Evolutionary conservation across 139 green algal species (phyloP).

Genomic region (Mesostigma viride): DNA sequence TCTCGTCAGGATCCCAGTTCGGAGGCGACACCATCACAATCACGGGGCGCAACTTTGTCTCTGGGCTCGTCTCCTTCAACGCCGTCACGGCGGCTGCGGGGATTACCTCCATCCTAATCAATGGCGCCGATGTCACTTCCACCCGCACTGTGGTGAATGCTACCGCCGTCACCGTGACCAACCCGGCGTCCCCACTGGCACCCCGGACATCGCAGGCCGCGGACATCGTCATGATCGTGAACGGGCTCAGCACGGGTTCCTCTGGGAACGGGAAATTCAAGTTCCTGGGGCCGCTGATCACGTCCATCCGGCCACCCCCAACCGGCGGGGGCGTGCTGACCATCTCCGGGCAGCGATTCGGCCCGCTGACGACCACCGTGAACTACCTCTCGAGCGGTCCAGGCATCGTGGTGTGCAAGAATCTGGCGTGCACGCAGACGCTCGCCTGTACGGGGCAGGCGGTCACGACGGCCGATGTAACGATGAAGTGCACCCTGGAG

Average conservation of each 20-base stretch:
- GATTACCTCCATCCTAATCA: background rate
- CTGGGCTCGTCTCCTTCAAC: no score
- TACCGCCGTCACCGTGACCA: background rate
- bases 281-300: background rate
- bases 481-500: background rate
- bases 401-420: background rate
- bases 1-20: conserved; percentile 9
- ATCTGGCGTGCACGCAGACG: background rate
- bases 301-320: background rate
- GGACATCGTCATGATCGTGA: background rate
- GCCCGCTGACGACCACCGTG: background rate
- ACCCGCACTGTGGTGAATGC: background rate
- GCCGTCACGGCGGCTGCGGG: no score
- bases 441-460: background rate
- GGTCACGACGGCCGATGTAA: background rate
- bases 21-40: conserved; percentile 7
- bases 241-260: background rate
- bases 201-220: background rate
- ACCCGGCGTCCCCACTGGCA: background rate
- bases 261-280: background rate
- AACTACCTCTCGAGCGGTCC: conserved; percentile 3
- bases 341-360: conserved; percentile 1
- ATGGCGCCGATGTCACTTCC: background rate
- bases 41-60: conserved; percentile 8
- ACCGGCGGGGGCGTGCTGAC: conserved; percentile 3